These are phyloP conservation scores for Dothideomycetidae sp. DNA, from an alignment of 2,329 filamentous ascomycete genomes.

Conservation along the genomic window DNA sequence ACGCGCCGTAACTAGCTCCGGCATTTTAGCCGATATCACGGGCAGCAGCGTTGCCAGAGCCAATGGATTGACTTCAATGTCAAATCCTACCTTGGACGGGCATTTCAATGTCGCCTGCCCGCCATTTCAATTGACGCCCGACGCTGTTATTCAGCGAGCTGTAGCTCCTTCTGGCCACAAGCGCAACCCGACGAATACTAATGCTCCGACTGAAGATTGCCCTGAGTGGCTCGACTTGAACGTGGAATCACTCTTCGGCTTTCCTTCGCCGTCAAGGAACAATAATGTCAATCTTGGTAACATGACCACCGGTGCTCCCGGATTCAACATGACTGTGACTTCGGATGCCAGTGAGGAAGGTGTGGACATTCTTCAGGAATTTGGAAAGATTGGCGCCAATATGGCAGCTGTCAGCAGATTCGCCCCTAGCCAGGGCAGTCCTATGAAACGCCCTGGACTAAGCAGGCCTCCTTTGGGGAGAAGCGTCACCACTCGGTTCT, in stretches of 20 bases:
- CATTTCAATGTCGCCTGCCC: conserved; percentile 8
- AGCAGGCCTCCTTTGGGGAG: conserved; percentile 11
- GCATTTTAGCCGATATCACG: conserved; percentile 47
- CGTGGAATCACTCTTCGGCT: conserved; percentile 13
- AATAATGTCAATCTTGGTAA: conserved; percentile 9
- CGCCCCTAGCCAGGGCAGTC: conserved; percentile 10
- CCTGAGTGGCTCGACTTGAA: conserved; percentile 15
- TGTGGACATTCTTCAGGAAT: conserved; percentile 61
- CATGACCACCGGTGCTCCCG: conserved; percentile 36
- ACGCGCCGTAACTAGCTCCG: conserved; percentile 46
- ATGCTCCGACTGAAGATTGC: conserved; percentile 7
- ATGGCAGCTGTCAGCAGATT: conserved; percentile 3
- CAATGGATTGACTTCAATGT: conserved; percentile 2
- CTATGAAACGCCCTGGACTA: conserved; percentile 10
- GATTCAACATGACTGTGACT: conserved; percentile 41
- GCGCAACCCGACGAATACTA: conserved; percentile 8
- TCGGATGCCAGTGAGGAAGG: conserved; percentile 44
- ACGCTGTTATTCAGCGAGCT: conserved; percentile 2
- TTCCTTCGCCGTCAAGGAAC: conserved; percentile 14
- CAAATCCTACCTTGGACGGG: conserved; percentile 9
- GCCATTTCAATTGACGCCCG: conserved; percentile 7
- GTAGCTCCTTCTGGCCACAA: conserved; percentile 3
- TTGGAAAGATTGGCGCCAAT: conserved; percentile 52
- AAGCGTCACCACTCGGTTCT: conserved; percentile 13
- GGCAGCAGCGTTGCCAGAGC: conserved; percentile 28